Conservation (phyloP, 805 yeast species). For the Yarrowia osloensis region DNA sequence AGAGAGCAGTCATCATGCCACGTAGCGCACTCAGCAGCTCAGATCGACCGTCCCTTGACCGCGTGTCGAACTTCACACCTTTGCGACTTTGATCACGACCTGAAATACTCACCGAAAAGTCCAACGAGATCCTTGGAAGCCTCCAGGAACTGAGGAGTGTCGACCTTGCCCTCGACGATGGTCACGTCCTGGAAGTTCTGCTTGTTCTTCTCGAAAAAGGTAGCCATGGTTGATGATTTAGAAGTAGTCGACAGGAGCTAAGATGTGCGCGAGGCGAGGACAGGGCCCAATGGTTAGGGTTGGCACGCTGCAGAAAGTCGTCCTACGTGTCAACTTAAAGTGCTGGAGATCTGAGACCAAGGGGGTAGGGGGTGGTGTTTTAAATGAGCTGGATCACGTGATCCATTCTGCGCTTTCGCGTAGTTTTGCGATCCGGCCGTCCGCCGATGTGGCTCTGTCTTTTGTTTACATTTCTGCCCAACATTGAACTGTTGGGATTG, state of each 20-base stretch:
- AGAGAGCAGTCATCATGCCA: too few relatives aligned
- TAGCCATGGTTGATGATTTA: slow-evolving; percentile 37
- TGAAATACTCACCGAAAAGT: slow-evolving; percentile 61
- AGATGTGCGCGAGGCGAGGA: slow-evolving; percentile 1
- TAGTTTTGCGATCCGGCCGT: too few relatives aligned
- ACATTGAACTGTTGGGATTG: too few relatives aligned
- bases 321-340: slow-evolving; percentile 28
- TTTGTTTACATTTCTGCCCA: too few relatives aligned
- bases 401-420: too few relatives aligned
- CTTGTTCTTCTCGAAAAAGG: slow-evolving; percentile 80
- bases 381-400: not conserved
- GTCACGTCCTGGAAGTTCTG: slow-evolving; percentile 76
- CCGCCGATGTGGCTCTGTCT: too few relatives aligned
- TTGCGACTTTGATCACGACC: too few relatives aligned
- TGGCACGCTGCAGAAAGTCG: slow-evolving; percentile 7
- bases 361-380: not conserved
- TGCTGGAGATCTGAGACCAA: not conserved
- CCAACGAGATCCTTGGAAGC: slow-evolving; percentile 83
- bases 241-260: not conserved
- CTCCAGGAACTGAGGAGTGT: slow-evolving; percentile 74
- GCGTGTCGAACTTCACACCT: too few relatives aligned
- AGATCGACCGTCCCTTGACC: too few relatives aligned
- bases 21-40: too few relatives aligned
- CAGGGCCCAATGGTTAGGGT: slow-evolving; percentile 1
- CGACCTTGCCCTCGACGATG: slow-evolving; percentile 60